Conservation (phyloP, 2,329 filamentous ascomycete genomes). For the Fusarium coffeatum region DNA sequence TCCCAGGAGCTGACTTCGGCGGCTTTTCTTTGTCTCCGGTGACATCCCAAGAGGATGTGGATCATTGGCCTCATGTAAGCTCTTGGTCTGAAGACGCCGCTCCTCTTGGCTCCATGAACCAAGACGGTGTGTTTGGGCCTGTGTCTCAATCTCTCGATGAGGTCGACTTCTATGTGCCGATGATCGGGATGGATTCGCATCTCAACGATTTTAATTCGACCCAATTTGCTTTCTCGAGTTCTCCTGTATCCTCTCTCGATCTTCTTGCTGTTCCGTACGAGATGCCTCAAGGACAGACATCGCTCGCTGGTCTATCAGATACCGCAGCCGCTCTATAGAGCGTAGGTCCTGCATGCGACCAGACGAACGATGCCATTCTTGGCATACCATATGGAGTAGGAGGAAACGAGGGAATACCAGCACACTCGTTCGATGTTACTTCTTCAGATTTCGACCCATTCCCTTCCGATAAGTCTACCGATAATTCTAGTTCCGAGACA, state of each 20-base stretch:
- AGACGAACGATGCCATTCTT: conserved; percentile 2
- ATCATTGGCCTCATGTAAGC: conserved; percentile 1
- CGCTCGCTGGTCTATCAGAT: conserved; percentile 8
- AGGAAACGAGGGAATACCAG: background rate
- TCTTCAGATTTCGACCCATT: background rate
- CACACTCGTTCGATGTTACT: conserved; percentile 1
- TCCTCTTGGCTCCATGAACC: conserved; percentile 13
- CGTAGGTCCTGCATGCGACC: background rate
- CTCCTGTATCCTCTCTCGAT: background rate
- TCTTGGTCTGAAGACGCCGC: background rate
- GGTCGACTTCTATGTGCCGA: background rate
- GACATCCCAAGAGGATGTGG: conserved; percentile 16
- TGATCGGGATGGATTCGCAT: conserved; percentile 7
- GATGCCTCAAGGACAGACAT: background rate
- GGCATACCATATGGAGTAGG: background rate
- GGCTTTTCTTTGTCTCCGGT: background rate
- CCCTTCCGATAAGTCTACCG: background rate
- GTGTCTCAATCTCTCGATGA: background rate
- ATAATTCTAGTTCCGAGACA: conserved; percentile 8
- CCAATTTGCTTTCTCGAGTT: background rate
- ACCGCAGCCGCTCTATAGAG: conserved; percentile 32
- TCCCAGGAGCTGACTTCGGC: conserved; percentile 16
- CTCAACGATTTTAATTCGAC: background rate
- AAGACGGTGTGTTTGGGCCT: background rate
- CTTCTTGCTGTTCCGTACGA: background rate